Evolutionary conservation across 441 rosid genomes (phyloP).

Genomic region (Capsella rubella): DNA sequence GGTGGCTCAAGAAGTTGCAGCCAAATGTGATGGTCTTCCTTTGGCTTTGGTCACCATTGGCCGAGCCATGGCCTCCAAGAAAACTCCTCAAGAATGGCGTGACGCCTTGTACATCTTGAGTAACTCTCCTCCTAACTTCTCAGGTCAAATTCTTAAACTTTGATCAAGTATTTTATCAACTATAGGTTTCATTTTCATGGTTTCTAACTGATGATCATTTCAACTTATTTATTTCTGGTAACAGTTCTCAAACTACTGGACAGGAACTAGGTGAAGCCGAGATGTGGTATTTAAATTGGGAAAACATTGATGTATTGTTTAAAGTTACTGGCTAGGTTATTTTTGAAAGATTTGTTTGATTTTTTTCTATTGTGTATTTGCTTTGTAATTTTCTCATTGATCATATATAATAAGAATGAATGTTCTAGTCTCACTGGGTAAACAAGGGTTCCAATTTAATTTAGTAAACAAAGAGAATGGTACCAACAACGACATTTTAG

Average conservation of each 20-base stretch:
- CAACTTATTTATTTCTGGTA: background rate
- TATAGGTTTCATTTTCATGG: background rate
- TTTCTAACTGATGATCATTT: constrained; percentile 1
- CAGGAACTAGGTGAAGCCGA: constrained; percentile 37
- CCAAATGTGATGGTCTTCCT: constrained; percentile 48
- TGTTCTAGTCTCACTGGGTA: background rate
- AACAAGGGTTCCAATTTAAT: background rate
- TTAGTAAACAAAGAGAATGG: no score
- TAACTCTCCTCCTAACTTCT: constrained; percentile 44
- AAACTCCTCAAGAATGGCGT: constrained; percentile 48
- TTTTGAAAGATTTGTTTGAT: constrained; percentile 16
- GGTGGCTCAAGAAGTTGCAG: constrained; percentile 41
- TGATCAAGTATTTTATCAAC: background rate
- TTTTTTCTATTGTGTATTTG: constrained; percentile 4
- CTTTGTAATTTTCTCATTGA: constrained; percentile 21
- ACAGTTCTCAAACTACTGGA: constrained; percentile 47
- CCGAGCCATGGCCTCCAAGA: constrained; percentile 49
- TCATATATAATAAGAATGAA: constrained; percentile 14
- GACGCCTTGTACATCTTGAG: constrained; percentile 46
- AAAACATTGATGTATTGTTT: background rate
- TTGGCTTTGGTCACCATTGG: constrained; percentile 52
- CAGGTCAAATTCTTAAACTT: constrained; percentile 30
- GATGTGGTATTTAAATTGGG: background rate
- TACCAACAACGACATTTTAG: no score
- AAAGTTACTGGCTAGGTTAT: constrained; percentile 7